Base-by-base conservation (phyloP, 441 rosid species). In the Manihot esculenta region DNA sequence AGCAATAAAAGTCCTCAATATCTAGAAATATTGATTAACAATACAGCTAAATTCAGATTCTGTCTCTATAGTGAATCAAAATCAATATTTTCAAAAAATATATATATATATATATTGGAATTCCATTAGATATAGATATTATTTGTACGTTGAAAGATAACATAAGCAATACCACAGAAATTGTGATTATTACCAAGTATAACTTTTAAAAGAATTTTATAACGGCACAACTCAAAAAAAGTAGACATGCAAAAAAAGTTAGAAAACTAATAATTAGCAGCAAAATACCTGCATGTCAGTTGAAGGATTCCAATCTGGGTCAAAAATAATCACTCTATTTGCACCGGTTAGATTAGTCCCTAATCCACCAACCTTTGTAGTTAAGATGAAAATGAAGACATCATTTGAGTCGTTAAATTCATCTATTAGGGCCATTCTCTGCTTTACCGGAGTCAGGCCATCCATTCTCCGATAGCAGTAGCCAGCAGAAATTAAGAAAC, bases 261-360 rank as follows among this genome's bases (percentile, higher is more conserved):
- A 20, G 12, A 66, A 73, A 73, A 49, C 44, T 30, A 62, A 66
- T 17, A 41, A 18, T 35, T 35, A 62, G 60, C 44, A 27, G 24
- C 47, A 71, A 74, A 45, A 33, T 84, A 94, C 97, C 93, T 92
- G 99, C 86, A 94, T 89, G 76, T 94, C 99, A 58, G 88, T 94
- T 63, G 99, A 89, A 44, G 99, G 99, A 78, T 94, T 94, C 99
- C 99, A 94, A 75, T 94, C 99, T 4, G 99, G 99, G 75, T 94
- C 98, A 73, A 92, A 94, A 64, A 94, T 94, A 74, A 94, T 94
- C 78, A 94, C 99, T 76, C 98, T 84, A 81, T 94, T 78, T 1
- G 97, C 99, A 62, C 98, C 98, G 24, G 97, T 92, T 74, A 94
- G 77, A 78, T 94, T 94, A 75, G 98, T 94, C 77, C 98, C 99